A percentile compares a stretch with the other conserved stretches of the same genome.
Evolutionary conservation across 495 filamentous ascomycete species (phyloP).

Genomic region (Penicilliopsis zonata): DNA sequence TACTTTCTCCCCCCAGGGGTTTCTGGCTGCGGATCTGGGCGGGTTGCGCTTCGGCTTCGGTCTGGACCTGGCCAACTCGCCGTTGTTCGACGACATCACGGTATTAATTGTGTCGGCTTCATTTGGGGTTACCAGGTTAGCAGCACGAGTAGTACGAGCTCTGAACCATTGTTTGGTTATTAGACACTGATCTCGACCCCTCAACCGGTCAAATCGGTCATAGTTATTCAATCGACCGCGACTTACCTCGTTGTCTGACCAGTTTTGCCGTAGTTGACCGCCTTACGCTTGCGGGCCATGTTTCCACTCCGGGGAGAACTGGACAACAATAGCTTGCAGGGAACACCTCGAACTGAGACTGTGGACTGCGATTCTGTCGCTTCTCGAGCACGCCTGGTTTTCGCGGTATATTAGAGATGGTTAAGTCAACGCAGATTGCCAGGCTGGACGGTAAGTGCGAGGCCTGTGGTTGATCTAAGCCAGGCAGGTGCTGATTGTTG

Average conservation of each 20-base stretch:
- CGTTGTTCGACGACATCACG: conserved; percentile 11
- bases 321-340: conserved; percentile 4
- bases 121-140: conserved; percentile 13
- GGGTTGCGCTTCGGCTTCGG: conserved; percentile 25
- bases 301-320: conserved; percentile 9
- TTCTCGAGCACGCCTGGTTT: neutral
- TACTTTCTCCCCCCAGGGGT: conserved; percentile 35
- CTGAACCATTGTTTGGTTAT: conserved; percentile 16
- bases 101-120: conserved; percentile 9
- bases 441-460: conserved; percentile 68
- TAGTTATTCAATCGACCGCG: too few relatives aligned
- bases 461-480: neutral
- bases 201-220: too few relatives aligned
- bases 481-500: conserved; percentile 14
- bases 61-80: conserved; percentile 2
- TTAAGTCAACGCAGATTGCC: conserved; percentile 88
- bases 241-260: conserved; percentile 10
- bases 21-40: conserved; percentile 18
- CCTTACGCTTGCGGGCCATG: conserved; percentile 22
- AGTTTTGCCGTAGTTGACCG: conserved; percentile 25
- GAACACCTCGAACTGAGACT: too few relatives aligned
- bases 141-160: conserved; percentile 4
- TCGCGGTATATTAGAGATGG: conserved; percentile 47
- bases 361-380: too few relatives aligned
- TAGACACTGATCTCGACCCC: too few relatives aligned